A percentile compares a stretch with the other conserved stretches of the same genome.
Conservation (phyloP, 805 yeast species). For the Candida xiaguanensis region DNA sequence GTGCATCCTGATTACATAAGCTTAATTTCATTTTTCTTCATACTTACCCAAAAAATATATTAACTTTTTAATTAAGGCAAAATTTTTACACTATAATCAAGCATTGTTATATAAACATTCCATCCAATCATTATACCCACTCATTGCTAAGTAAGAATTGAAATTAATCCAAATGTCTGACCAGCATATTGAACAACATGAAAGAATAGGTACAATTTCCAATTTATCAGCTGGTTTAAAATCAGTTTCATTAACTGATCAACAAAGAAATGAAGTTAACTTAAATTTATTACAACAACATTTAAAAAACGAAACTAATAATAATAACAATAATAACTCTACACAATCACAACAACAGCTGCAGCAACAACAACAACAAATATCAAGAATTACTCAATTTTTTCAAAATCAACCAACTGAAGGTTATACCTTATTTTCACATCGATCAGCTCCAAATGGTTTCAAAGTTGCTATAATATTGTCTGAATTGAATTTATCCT, state of each 20-base stretch:
- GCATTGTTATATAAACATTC: no score
- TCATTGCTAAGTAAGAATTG: neutral
- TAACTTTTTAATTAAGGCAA: no score
- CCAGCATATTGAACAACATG: slow-evolving; percentile 10
- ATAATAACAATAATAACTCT: slow-evolving; percentile 1
- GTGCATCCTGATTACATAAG: neutral
- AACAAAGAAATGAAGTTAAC: slow-evolving; percentile 40
- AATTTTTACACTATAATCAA: no score
- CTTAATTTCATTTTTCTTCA: neutral
- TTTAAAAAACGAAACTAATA: slow-evolving; percentile 31
- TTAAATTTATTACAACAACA: slow-evolving; percentile 42
- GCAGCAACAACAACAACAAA: slow-evolving; percentile 24
- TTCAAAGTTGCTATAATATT: slow-evolving; percentile 88
- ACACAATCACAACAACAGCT: neutral
- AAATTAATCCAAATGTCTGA: slow-evolving; percentile 10
- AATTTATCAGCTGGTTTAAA: slow-evolving; percentile 45
- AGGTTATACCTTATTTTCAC: slow-evolving; percentile 82
- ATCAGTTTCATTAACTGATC: slow-evolving; percentile 39
- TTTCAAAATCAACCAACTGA: slow-evolving; percentile 73
- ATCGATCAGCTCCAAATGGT: slow-evolving; percentile 78
- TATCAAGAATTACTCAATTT: slow-evolving; percentile 64
- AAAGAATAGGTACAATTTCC: slow-evolving; percentile 29
- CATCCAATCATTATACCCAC: no score
- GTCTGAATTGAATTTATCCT: slow-evolving; percentile 75
- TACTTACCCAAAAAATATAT: no score